Base-by-base conservation (phyloP, 2,329 filamentous ascomycete genomes). In the Trichoderma sp. region DNA sequence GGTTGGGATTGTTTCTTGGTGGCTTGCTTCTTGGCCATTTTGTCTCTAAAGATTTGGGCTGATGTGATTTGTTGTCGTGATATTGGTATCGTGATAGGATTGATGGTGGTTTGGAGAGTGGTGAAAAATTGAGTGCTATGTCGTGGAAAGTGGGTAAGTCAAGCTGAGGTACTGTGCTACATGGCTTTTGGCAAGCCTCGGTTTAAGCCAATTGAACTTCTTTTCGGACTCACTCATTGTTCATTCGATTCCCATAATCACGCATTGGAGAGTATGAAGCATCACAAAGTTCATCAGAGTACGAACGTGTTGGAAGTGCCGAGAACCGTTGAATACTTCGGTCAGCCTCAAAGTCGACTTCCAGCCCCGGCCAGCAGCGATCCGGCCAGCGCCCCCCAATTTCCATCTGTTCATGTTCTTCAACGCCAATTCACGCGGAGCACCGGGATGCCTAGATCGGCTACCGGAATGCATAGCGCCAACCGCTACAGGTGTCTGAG, bases 381-480 rank as follows among this genome's bases (percentile, higher is more conserved):
- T 59, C 56, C 56, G 56, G 56, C 56, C 56, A 47, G 56, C 56
- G 56, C 56, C 56, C 44, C 44, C 44, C 34, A 34, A 34, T 34
- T 48, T 44, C 21, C 55, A 17, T 45, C 34, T 39, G 2, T 12
- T 12, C 34, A 10, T 39, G 2, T 12, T 12, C 34, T 14, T 39
- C 34, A 39, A 39, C 34, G 34, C 34, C 34, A 39, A 39, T 14
- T 39, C 14, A 39, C 12, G 48, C 48, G 14, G 14, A 26, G 15
- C 34, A 26, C 19, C 56, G 56, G 56, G 43, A 45, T 45, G 34
- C 56, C 51, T 39, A 21, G 45, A 30, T 45, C 56, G 56, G 56
- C 26, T 45, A 58, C 47, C 39, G 51, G 26, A 52, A 7, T 30
- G 5, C 5, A 52, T 54, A 39, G 51, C 51, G 51, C 51, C 28